These are phyloP conservation scores for Boletus rubescentipes DNA, from an alignment of 768 basidiomycete species.

Conservation along the genomic window DNA sequence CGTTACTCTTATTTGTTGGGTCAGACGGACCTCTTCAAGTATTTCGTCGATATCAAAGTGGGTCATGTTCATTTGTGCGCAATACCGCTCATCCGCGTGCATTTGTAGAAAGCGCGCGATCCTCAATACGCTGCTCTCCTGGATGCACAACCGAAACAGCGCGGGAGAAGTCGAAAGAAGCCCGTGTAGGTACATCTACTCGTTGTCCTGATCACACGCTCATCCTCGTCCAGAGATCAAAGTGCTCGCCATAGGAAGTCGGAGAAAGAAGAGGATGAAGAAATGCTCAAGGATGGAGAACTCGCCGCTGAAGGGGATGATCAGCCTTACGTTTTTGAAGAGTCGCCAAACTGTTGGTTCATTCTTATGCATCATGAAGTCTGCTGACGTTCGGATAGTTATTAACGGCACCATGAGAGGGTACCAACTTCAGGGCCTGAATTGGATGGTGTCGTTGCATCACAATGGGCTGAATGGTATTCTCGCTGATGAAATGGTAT, in stretches of 20 bases:
- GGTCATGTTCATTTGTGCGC: conserved; percentile 6
- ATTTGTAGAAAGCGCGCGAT: conserved; percentile 74
- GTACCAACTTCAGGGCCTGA: conserved; percentile 94
- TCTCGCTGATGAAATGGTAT: conserved; percentile 93
- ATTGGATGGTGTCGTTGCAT: conserved; percentile 96
- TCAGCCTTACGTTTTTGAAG: conserved; percentile 92
- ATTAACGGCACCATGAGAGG: conserved; percentile 89
- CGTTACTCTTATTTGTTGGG: conserved; percentile 97
- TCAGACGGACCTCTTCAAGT: conserved; percentile 96
- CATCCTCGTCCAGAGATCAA: conserved; percentile 53
- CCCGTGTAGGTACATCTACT: conserved; percentile 48
- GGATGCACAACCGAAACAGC: conserved; percentile 82
- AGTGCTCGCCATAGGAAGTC: conserved; percentile 87
- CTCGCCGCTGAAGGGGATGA: conserved; percentile 79
- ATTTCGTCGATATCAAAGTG: conserved; percentile 97
- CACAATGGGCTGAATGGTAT: conserved; percentile 98
- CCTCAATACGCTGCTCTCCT: conserved; percentile 90
- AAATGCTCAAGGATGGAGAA: conserved; percentile 85
- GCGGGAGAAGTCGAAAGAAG: conserved; percentile 85
- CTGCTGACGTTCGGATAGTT: conserved; percentile 45
- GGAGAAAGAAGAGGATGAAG: conserved; percentile 98
- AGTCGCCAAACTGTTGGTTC: conserved; percentile 80
- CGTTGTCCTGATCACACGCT: neutral
- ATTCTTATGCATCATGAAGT: neutral
- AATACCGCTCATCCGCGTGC: neutral